phyloP scores from a whole-genome alignment of 805 yeast species.

The Candida arabinofermentans region DNA sequence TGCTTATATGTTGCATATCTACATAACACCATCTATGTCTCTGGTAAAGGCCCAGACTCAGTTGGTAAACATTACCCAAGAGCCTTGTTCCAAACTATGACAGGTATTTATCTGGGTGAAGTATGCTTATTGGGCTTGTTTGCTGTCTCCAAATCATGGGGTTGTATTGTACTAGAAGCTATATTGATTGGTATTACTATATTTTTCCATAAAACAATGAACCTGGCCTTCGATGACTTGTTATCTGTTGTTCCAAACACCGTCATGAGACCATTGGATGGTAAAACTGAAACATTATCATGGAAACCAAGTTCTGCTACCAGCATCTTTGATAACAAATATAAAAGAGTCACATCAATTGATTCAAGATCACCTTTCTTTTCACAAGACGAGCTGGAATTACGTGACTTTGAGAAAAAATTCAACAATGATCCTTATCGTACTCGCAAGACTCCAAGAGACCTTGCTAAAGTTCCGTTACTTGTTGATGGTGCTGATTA shows the following conservation, averaged over 20 bases:
- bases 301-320: conserved; percentile 25
- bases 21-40: conserved; percentile 73
- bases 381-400: conserved; percentile 11
- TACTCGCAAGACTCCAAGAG: neutral
- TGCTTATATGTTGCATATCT: conserved; percentile 72
- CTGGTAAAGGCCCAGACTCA: conserved; percentile 62
- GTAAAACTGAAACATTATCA: conserved; percentile 60
- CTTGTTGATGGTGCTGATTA: conserved; percentile 64
- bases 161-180: conserved; percentile 77
- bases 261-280: conserved; percentile 74
- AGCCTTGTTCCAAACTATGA: conserved; percentile 83
- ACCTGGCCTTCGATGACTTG: conserved; percentile 61
- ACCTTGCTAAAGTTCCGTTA: conserved; percentile 44
- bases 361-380: conserved; percentile 17
- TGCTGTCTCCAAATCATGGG: conserved; percentile 92
- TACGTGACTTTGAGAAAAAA: neutral
- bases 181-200: conserved; percentile 61
- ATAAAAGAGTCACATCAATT: neutral
- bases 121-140: conserved; percentile 82
- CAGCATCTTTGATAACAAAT: neutral
- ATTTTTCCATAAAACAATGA: conserved; percentile 63
- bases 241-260: conserved; percentile 60
- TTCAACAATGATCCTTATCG: neutral
- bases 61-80: conserved; percentile 85
- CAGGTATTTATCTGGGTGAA: conserved; percentile 86